Evolutionary conservation across 495 filamentous ascomycete species (phyloP), one percentile per base, ranked within the genome.

Genomic region (Beverwykella pulmonaria): DNA sequence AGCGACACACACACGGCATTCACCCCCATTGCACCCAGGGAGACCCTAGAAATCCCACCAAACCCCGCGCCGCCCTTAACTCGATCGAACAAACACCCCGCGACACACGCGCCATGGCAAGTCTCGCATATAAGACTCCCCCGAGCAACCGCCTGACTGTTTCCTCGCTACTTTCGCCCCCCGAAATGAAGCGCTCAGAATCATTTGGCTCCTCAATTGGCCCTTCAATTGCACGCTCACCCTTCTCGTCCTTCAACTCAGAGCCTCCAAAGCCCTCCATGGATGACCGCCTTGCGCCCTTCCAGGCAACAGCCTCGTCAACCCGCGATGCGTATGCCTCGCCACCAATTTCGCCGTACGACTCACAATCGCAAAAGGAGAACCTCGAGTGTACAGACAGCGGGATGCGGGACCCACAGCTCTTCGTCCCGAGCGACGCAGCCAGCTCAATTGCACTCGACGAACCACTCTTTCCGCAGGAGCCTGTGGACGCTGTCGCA

Each of bases 131-230:
- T 55, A 68, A 68, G 41, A 58, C 69, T 14, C 53, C 68, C 19
- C 63, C 54, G 59, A 65, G 57, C 65, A 22, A 63, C 50, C 64
- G 69, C 36, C 55, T 73, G n/a, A 41, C 71, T 8, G 63, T 70
- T 19, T 67, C 63, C 59, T 73, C 70, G 23, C 70, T 73, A 17
- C 71, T 73, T 44, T 73, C 71, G 9, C 71, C 71, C 7, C 70
- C 70, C 17, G 71, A 73, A 60, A 61, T 65, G 63, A 73, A 70
- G 44, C 58, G 60, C 26, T 65, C 61, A 15, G 71, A 71, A 19
- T 69, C 63, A 0, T 73, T 73, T 58, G 49, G 55, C 34, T 73
- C 71, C 1, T 41, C 71, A 58, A 70, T 67, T 25, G 39, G 5
- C 3, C 39, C 39, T n/a, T 47, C 55, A 61, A 61, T 62, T 47